Conservation (phyloP, 1,284 basidiomycete species). For the Butyriboletus appendiculatus region DNA sequence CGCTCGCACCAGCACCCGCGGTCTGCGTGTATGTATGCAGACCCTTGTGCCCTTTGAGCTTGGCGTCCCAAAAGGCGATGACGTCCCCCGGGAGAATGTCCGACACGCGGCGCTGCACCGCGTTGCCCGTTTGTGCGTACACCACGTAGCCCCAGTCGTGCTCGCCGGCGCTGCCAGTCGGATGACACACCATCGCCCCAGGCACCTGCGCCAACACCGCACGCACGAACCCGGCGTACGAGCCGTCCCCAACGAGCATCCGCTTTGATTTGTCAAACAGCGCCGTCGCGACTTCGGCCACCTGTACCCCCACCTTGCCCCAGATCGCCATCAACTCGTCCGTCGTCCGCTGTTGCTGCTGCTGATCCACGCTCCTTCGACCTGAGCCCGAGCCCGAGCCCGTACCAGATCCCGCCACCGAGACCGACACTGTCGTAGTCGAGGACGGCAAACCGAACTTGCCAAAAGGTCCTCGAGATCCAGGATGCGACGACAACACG, state of each 20-base stretch:
- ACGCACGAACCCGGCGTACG: slow-evolving; percentile 74
- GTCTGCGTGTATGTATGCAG: slow-evolving; percentile 70
- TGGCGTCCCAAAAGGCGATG: slow-evolving; percentile 73
- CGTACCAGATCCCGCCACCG: neutral
- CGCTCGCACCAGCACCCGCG: slow-evolving; percentile 36
- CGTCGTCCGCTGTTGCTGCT: slow-evolving; percentile 40
- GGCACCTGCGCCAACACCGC: slow-evolving; percentile 64
- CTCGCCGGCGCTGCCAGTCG: slow-evolving; percentile 15
- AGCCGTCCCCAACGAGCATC: slow-evolving; percentile 79
- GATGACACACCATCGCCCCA: slow-evolving; percentile 36
- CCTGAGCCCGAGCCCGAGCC: slow-evolving; percentile 3
- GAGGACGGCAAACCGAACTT: slow-evolving; percentile 2
- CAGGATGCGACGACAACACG: neutral
- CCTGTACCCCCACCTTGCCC: slow-evolving; percentile 70
- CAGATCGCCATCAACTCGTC: slow-evolving; percentile 74
- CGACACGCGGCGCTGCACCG: slow-evolving; percentile 71
- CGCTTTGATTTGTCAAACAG: slow-evolving; percentile 77
- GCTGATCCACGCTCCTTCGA: slow-evolving; percentile 24
- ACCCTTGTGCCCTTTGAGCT: slow-evolving; percentile 87
- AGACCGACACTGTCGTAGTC: neutral
- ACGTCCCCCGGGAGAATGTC: slow-evolving; percentile 89
- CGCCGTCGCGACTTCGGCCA: slow-evolving; percentile 68
- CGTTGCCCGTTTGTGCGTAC: slow-evolving; percentile 67
- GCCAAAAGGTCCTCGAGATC: neutral
- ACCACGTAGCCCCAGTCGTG: slow-evolving; percentile 70